Base-by-base conservation (phyloP, 2,329 filamentous ascomycete genomes). In the Cercospora sp. region DNA sequence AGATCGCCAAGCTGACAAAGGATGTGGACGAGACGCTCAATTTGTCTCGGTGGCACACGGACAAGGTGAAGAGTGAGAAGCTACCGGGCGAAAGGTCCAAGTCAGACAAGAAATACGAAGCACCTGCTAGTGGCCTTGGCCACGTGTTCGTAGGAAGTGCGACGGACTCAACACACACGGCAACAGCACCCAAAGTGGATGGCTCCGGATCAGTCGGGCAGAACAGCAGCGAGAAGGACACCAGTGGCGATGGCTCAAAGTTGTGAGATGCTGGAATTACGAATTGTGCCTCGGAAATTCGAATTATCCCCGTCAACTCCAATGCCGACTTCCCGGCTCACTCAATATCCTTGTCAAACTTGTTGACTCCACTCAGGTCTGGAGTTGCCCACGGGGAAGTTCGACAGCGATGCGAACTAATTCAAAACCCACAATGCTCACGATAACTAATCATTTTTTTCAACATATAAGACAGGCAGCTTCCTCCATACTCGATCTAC, bases 11-110 rank as follows among this genome's bases (percentile, higher is more conserved):
- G 70, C 78, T 89, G 31, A 87, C 87, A 0, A 82, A 80, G 66
- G 86, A 88, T 62, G 81, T 89, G 53, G 87, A 89, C 63, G 79
- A 84, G 73, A 86, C 84, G 6, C 75, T 89, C 48, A 80, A 80
- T 62, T 65, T 85, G 20, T 83, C 84, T 5, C 80, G 80, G 69
- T 78, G 79, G 63, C 83, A 86, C 71, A 73, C 82, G 60, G 77
- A 82, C 62, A 80, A 69, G 57, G 73, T 77, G 8, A 70, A 75
- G 12, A 71, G 67, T 45, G 73, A 74, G 53, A 67, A 36, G 8
- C 55, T 66, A 31, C 66, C 63, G 36, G 31, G 33, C 40, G 60
- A 63, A 36, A 63, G 42, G 36, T n/a, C 59, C n/a, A 31, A 28
- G 51, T n/a, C 59, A 33, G 36, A 53, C 59, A 51, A 65, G 48